phyloP scores from a whole-genome alignment of 176 grass and related monocot species.

The Ampelocalamus luodianensis region DNA sequence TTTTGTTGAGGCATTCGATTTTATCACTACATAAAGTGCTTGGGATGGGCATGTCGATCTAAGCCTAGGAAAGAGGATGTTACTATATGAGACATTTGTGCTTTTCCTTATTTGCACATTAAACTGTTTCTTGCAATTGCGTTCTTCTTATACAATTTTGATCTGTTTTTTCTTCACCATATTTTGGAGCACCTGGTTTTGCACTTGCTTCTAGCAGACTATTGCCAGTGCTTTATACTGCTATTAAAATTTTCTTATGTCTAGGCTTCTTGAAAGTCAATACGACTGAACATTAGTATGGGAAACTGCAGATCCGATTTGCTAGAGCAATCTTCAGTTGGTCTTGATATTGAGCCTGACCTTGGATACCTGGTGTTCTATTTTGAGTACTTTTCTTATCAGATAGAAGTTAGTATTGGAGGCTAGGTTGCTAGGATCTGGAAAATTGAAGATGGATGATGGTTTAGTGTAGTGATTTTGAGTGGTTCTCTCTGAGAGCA shows the following conservation, averaged over 20 bases:
- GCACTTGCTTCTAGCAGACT: background rate
- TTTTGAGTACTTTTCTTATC: conserved; percentile 42
- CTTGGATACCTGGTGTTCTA: conserved; percentile 60
- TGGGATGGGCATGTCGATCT: background rate
- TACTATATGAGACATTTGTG: background rate
- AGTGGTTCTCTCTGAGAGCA: conserved; percentile 35
- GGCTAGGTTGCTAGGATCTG: conserved; percentile 31
- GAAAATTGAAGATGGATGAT: conserved; percentile 51
- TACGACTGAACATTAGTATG: conserved; percentile 66
- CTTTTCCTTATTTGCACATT: background rate
- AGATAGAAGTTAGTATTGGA: conserved; percentile 40
- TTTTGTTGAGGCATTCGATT: background rate
- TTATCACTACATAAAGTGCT: background rate
- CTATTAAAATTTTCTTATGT: conserved; percentile 16
- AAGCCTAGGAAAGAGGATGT: background rate
- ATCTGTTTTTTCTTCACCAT: background rate
- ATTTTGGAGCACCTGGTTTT: background rate
- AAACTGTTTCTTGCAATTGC: background rate
- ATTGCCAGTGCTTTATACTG: background rate
- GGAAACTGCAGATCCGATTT: conserved; percentile 70
- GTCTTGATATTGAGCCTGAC: conserved; percentile 60
- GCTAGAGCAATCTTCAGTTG: conserved; percentile 65
- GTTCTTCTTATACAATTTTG: background rate
- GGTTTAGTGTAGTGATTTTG: conserved; percentile 44
- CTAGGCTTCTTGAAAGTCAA: conserved; percentile 5